Evolutionary conservation across 176 grass and related monocot genomes (phyloP), one percentile per base, ranked within the genome.

Genomic region (Poa pratensis): DNA sequence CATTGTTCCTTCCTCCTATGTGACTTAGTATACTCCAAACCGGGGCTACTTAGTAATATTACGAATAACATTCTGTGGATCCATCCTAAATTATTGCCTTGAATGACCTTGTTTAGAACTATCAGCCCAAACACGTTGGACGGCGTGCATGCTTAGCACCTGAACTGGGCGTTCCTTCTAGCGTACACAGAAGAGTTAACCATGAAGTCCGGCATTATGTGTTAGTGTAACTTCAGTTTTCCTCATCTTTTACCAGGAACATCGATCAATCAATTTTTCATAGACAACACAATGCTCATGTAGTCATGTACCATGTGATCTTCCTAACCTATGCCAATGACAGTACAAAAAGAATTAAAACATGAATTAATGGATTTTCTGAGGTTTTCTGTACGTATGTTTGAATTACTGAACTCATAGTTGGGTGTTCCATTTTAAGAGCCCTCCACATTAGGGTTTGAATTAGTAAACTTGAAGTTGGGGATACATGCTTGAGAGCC

Each of bases 241-340:
- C 35, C 24, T 83, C 16, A 17, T 71, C 48, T 12, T 70, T 37
- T 80, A 46, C 8, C 7, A 32, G 49, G 30, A 37, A 20, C 16
- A 77, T 59, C 43, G 80, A 34, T 35, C 13, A 50, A 30, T n/a
- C 30, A 57, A 0, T 7, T 49, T 52, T 66, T 53, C 1, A 73
- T 32, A 54, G n/a, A 63, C 37, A 51, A 73, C 40, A 64, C 28
- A 43, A 53, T 50, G 26, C 20, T 6, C 30, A 18, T 17, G 59
- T 4, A 26, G 37, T 39, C 37, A 39, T 39, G 37, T 39, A 39
- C 16, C 3, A 46, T 39, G 28, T 26, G 16, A 35, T 73, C 73
- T 86, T 26, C 54, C 43, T 59, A 63, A 30, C 42, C 6, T 64
- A 43, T 73, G 20, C 30, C 76, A 77, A 22, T 67, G 27, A 71